Evolutionary conservation across 2,329 filamentous ascomycete species (phyloP).

Genomic region (Trichoderma sp.): DNA sequence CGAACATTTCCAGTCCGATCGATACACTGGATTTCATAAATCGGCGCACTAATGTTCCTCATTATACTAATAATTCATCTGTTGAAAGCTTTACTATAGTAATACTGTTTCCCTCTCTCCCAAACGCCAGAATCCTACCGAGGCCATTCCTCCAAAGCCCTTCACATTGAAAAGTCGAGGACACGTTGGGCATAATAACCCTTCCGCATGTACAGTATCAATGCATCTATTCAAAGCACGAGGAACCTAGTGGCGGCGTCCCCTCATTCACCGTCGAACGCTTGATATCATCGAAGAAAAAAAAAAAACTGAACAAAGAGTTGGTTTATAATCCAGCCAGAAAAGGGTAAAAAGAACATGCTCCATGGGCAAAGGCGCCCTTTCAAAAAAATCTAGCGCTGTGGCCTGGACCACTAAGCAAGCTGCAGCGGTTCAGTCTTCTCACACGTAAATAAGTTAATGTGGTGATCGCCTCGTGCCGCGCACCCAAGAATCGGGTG

Average conservation of each 20-base stretch:
- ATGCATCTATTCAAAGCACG: constrained; percentile 21
- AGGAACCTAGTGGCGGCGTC: constrained; percentile 1
- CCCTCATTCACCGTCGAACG: neutral
- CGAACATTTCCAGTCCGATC: neutral
- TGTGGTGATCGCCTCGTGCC: constrained; percentile 80
- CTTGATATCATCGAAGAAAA: constrained; percentile 7
- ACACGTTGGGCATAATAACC: neutral
- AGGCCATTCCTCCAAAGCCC: neutral
- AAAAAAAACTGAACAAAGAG: neutral
- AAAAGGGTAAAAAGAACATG: neutral
- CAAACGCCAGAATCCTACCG: constrained; percentile 17
- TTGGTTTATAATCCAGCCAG: neutral
- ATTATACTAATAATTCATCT: neutral
- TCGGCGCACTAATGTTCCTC: neutral
- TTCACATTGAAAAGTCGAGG: neutral
- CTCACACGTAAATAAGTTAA: constrained; percentile 81
- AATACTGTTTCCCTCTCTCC: neutral
- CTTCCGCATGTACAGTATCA: constrained; percentile 5
- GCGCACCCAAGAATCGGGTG: constrained; percentile 86
- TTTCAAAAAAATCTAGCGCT: constrained; percentile 1
- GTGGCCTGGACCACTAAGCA: constrained; percentile 1
- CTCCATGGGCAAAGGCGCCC: neutral
- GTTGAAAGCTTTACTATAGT: neutral
- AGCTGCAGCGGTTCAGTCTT: constrained; percentile 39
- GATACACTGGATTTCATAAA: neutral